Percentiles rank a stretch among this genome's conserved stretches.
Evolutionary conservation across 2,329 filamentous ascomycete genomes (phyloP).

Genomic region (Fusarium sp.): DNA sequence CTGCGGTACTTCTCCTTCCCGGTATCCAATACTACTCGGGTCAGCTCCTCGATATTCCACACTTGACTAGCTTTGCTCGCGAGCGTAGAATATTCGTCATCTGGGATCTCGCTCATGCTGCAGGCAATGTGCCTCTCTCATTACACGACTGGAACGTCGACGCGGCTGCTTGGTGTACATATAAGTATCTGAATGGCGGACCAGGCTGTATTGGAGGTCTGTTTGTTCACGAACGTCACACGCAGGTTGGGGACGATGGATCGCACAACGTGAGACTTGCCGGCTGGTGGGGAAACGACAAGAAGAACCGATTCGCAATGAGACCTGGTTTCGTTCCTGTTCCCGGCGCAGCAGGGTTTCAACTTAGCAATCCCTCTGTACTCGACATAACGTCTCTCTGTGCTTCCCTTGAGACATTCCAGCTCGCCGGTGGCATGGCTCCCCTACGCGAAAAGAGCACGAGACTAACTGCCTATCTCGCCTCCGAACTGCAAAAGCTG

Average conservation of each 20-base stretch:
- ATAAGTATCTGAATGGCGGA: slow-evolving; percentile 88
- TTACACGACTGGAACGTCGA: slow-evolving; percentile 89
- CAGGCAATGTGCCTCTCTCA: slow-evolving; percentile 78
- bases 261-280: slow-evolving; percentile 72
- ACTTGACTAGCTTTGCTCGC: slow-evolving; percentile 80
- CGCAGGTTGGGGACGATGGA: slow-evolving; percentile 58
- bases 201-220: slow-evolving; percentile 81
- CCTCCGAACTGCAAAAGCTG: slow-evolving; percentile 65
- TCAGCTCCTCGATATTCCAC: slow-evolving; percentile 81
- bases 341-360: slow-evolving; percentile 79
- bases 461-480: slow-evolving; percentile 76
- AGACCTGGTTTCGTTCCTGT: slow-evolving; percentile 79
- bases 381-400: slow-evolving; percentile 78
- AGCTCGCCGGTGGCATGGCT: slow-evolving; percentile 65
- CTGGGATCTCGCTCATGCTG: slow-evolving; percentile 87
- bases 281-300: slow-evolving; percentile 87
- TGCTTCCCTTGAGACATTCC: slow-evolving; percentile 73
- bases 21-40: slow-evolving; percentile 90
- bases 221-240: slow-evolving; percentile 81
- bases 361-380: slow-evolving; percentile 79
- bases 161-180: slow-evolving; percentile 88
- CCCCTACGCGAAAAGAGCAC: slow-evolving; percentile 69
- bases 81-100: slow-evolving; percentile 75
- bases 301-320: slow-evolving; percentile 79
- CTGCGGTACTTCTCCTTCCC: slow-evolving; percentile 80